Percentiles rank a stretch among this genome's conserved stretches.
phyloP scores from a whole-genome alignment of 306 rosid species.

The Glycyrrhiza uralensis region DNA sequence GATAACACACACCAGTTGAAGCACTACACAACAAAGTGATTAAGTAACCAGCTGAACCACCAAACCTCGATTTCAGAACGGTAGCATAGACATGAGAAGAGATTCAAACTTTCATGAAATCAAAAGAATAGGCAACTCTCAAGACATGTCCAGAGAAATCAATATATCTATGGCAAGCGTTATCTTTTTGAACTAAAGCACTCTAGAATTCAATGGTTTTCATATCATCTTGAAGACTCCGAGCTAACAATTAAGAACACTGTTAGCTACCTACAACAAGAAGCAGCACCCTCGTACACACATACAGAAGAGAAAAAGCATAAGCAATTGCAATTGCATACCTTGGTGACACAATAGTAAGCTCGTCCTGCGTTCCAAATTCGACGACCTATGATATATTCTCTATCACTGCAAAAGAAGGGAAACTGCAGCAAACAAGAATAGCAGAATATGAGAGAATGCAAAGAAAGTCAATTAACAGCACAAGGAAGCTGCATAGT shows the following conservation, averaged over 20 bases:
- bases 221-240: not conserved
- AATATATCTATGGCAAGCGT: not conserved
- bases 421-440: constrained; percentile 54
- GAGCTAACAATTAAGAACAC: not conserved
- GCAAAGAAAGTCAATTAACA: not conserved
- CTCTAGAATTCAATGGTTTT: not conserved
- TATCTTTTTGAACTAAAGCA: not conserved
- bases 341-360: constrained; percentile 68
- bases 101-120: not conserved
- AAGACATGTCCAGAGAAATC: not conserved
- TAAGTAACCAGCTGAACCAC: not conserved
- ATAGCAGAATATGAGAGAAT: constrained; percentile 24
- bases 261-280: too few species aligned
- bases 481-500: not conserved
- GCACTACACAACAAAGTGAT: not conserved
- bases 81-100: not conserved
- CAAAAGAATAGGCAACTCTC: not conserved
- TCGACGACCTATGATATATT: constrained; percentile 63
- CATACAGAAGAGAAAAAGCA: not conserved
- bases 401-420: constrained; percentile 65
- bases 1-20: not conserved
- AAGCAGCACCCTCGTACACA: not conserved
- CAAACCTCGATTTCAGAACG: not conserved
- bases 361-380: constrained; percentile 51
- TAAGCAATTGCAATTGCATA: constrained; percentile 3